Evolutionary conservation across 2,329 filamentous ascomycete genomes (phyloP).

Genomic region (Aureobasidium sp.): DNA sequence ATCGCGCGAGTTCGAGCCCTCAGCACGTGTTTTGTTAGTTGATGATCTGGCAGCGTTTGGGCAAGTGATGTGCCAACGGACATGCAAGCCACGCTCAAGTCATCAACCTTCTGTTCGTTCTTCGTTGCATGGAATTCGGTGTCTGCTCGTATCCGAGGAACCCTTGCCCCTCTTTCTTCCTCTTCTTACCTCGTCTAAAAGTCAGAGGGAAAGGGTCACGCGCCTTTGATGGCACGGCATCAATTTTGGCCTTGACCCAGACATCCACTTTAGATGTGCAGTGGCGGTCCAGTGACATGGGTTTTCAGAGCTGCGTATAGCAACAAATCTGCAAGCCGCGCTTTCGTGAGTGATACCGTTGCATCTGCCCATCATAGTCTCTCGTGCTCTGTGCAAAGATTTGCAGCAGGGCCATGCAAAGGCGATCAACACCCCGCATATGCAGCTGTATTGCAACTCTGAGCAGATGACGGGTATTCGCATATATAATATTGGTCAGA

Average conservation of each 20-base stretch:
- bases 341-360: not conserved
- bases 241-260: not conserved
- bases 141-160: not conserved
- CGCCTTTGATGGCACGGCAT: slow-evolving; percentile 1
- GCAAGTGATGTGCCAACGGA: not conserved
- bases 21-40: not conserved
- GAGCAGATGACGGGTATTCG: not conserved
- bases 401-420: not conserved
- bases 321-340: not conserved
- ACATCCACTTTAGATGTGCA: not conserved
- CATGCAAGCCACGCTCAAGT: not conserved
- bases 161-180: not conserved
- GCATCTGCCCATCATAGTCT: not conserved
- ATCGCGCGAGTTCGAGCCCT: not conserved
- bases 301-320: not conserved
- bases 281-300: not conserved
- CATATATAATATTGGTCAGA: not conserved
- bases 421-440: not conserved
- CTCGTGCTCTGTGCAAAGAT: not conserved
- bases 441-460: not conserved
- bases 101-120: not conserved
- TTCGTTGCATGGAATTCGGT: not conserved
- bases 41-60: not conserved
- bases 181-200: not conserved
- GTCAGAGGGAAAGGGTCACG: not conserved